These are phyloP conservation scores for Linum lewisii DNA, from an alignment of 345 rosid genomes.

Conservation along the genomic window DNA sequence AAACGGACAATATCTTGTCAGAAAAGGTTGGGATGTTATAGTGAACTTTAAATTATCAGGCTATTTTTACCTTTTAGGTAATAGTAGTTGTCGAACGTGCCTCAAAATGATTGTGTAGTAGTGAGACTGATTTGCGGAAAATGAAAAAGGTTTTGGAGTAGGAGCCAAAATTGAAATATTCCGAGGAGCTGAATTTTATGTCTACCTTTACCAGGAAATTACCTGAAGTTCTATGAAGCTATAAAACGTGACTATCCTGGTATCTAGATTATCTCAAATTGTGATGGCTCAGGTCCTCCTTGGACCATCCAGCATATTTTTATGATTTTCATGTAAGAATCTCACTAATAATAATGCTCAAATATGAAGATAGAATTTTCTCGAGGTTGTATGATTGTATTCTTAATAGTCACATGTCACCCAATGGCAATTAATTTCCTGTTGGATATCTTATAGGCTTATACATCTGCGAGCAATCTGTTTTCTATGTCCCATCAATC, in stretches of 20 bases:
- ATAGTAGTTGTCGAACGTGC: too few relatives aligned
- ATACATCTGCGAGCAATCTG: conserved; percentile 61
- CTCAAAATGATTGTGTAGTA: neutral
- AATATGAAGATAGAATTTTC: neutral
- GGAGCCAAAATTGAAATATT: neutral
- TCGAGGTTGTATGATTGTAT: neutral
- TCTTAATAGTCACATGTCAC: neutral
- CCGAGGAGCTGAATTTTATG: conserved; percentile 5
- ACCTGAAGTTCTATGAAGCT: conserved; percentile 77
- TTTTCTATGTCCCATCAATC: conserved; percentile 56
- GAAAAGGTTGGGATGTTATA: too few relatives aligned
- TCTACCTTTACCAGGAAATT: conserved; percentile 53
- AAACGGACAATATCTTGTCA: too few relatives aligned
- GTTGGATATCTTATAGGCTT: conserved; percentile 32
- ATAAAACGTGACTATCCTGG: conserved; percentile 70
- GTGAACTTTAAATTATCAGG: conserved; percentile 4
- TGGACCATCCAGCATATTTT: conserved; percentile 84
- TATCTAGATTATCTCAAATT: conserved; percentile 81
- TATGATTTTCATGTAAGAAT: conserved; percentile 73
- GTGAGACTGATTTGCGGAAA: neutral
- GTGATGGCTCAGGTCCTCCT: conserved; percentile 69
- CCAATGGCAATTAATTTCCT: conserved; percentile 7
- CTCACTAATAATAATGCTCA: neutral
- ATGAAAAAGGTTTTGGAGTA: neutral
- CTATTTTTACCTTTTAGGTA: too few relatives aligned